phyloP scores from a whole-genome alignment of 805 yeast species.

The Metschnikowia henanensis region DNA sequence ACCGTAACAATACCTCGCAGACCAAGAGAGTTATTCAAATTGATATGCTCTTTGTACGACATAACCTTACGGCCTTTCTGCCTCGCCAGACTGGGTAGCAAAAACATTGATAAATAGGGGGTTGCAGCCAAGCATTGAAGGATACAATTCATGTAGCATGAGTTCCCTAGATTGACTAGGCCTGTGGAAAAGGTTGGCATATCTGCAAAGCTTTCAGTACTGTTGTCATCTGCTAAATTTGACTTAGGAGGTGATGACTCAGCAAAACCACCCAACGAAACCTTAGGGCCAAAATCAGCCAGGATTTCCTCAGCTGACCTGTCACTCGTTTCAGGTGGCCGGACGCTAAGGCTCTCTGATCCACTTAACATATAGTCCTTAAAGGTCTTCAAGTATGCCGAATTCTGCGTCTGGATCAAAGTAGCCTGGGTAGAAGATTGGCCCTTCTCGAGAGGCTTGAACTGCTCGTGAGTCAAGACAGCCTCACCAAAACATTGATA shows the following conservation, averaged over 20 bases:
- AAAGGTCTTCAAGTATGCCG: slow-evolving; percentile 14
- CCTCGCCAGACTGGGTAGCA: slow-evolving; percentile 35
- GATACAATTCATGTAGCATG: slow-evolving; percentile 90
- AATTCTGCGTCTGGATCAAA: no score
- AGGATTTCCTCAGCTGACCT: background rate
- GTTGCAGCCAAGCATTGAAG: slow-evolving; percentile 85
- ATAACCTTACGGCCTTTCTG: slow-evolving; percentile 27
- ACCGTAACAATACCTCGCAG: slow-evolving; percentile 77
- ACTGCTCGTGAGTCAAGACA: slow-evolving; percentile 6
- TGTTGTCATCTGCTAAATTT: background rate
- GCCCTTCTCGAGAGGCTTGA: no score
- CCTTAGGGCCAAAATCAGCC: background rate
- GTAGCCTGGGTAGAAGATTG: no score
- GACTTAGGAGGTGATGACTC: background rate
- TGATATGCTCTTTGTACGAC: slow-evolving; percentile 64
- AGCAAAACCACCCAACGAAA: background rate
- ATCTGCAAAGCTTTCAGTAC: background rate
- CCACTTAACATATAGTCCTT: slow-evolving; percentile 17
- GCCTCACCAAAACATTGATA: slow-evolving; percentile 30
- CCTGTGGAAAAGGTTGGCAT: slow-evolving; percentile 51
- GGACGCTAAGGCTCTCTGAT: background rate
- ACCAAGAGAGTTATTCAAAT: slow-evolving; percentile 72
- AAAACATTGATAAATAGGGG: slow-evolving; percentile 59
- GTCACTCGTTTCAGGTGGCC: background rate
- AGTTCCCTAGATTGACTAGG: slow-evolving; percentile 78